These are phyloP conservation scores for Pythium sp. DNA, from an alignment of 352 stramenopile genomes.

Conservation along the genomic window DNA sequence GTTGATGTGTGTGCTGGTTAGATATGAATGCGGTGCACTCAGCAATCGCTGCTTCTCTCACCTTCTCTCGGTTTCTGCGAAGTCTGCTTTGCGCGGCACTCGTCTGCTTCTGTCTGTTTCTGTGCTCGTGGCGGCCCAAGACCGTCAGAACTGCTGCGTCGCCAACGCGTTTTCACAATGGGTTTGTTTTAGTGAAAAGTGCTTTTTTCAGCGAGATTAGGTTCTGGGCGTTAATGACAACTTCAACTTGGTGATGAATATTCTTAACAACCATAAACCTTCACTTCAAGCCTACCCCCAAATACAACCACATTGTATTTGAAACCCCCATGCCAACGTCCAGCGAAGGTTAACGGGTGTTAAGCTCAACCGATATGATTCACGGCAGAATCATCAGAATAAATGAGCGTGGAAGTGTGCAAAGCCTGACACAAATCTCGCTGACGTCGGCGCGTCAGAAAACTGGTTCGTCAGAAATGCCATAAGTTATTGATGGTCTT, in stretches of 20 bases:
- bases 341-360: conserved; percentile 19
- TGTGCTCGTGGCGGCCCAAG: no score
- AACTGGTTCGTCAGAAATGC: background rate
- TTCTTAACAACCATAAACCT: background rate
- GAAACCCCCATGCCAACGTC: background rate
- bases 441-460: conserved; percentile 4
- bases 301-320: background rate
- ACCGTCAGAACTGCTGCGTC: background rate
- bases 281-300: background rate
- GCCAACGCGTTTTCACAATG: background rate
- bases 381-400: conserved; percentile 7
- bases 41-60: no score
- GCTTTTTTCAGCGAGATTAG: background rate
- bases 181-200: background rate
- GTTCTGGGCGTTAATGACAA: conserved; percentile 13
- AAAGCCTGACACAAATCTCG: background rate
- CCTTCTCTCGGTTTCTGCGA: no score
- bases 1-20: no score
- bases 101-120: no score
- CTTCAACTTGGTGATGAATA: conserved; percentile 15
- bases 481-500: no score
- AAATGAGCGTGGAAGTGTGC: background rate
- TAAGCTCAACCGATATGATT: background rate
- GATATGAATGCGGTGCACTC: no score
- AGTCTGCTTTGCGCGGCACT: no score